These are phyloP conservation scores for Passalora sequoiae DNA, from an alignment of 2,329 filamentous ascomycete genomes.

Conservation along the genomic window DNA sequence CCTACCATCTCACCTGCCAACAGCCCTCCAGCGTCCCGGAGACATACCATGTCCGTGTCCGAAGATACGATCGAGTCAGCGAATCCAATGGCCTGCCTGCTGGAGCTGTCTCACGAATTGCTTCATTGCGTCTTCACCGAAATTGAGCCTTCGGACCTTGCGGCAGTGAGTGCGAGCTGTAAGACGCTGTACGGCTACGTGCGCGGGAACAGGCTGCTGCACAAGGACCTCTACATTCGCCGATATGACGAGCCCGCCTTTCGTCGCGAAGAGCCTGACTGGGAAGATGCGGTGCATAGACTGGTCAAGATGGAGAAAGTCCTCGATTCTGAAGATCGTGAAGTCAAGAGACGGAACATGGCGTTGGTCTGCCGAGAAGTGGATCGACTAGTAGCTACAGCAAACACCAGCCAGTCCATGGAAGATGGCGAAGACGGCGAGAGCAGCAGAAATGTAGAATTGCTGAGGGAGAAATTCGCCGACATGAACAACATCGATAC, in stretches of 20 bases:
- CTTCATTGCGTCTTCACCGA: slow-evolving; percentile 56
- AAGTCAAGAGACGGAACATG: slow-evolving; percentile 39
- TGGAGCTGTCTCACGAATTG: slow-evolving; percentile 57
- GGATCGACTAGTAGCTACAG: slow-evolving; percentile 23
- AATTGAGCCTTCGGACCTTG: slow-evolving; percentile 54
- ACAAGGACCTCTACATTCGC: slow-evolving; percentile 57
- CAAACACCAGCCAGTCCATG: slow-evolving; percentile 36
- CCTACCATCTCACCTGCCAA: slow-evolving; percentile 1
- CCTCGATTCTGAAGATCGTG: slow-evolving; percentile 38
- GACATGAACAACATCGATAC: slow-evolving; percentile 50
- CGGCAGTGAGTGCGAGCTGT: slow-evolving; percentile 50
- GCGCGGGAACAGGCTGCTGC: slow-evolving; percentile 54
- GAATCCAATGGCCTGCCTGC: slow-evolving; percentile 34
- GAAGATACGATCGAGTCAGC: not conserved
- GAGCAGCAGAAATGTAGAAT: slow-evolving; percentile 43
- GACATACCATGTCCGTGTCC: not conserved
- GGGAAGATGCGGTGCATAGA: slow-evolving; percentile 36
- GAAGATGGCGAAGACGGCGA: slow-evolving; percentile 26
- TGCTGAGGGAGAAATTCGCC: slow-evolving; percentile 39
- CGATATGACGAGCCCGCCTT: slow-evolving; percentile 29
- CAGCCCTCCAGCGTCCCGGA: not conserved
- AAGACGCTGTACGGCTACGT: slow-evolving; percentile 51
- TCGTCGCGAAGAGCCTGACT: slow-evolving; percentile 28
- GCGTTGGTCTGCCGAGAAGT: slow-evolving; percentile 25
- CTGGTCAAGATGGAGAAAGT: slow-evolving; percentile 41